Conservation (phyloP, 2,329 filamentous ascomycete genomes). For the Pseudonectria buxi region DNA sequence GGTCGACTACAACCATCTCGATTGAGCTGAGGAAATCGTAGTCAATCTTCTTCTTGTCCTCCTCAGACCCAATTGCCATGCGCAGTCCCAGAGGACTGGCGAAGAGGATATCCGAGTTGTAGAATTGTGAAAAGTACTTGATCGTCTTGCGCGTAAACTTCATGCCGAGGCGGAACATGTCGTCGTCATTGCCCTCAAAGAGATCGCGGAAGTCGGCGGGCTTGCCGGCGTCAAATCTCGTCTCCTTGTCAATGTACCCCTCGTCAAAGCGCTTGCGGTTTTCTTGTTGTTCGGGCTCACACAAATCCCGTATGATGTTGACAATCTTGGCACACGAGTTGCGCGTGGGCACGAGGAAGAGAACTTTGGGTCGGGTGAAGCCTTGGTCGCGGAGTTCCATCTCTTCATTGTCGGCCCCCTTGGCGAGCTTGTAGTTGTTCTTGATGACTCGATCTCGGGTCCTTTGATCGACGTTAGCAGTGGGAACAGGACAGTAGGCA, state of each 20-base stretch:
- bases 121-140: conserved; percentile 92
- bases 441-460: conserved; percentile 88
- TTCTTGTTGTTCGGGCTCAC: conserved; percentile 83
- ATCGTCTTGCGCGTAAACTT: conserved; percentile 96
- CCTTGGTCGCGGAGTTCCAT: conserved; percentile 85
- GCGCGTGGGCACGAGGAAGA: conserved; percentile 84
- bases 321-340: conserved; percentile 76
- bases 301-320: conserved; percentile 68
- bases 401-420: conserved; percentile 56
- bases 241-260: conserved; percentile 62
- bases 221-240: conserved; percentile 62
- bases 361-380: conserved; percentile 87
- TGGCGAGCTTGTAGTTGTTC: conserved; percentile 74
- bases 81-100: conserved; percentile 85
- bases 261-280: conserved; percentile 91
- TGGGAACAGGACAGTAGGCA: background rate
- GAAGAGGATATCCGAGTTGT: conserved; percentile 91
- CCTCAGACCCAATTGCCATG: conserved; percentile 80
- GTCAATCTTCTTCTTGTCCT: conserved; percentile 56
- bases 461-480: conserved; percentile 30
- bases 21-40: conserved; percentile 91
- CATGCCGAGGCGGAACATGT: conserved; percentile 92
- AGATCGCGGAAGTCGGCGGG: conserved; percentile 83
- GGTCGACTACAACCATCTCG: conserved; percentile 83
- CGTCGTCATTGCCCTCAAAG: conserved; percentile 92